These are phyloP conservation scores for Corylus heterophylla DNA, from an alignment of 306 rosid species.

Conservation along the genomic window DNA sequence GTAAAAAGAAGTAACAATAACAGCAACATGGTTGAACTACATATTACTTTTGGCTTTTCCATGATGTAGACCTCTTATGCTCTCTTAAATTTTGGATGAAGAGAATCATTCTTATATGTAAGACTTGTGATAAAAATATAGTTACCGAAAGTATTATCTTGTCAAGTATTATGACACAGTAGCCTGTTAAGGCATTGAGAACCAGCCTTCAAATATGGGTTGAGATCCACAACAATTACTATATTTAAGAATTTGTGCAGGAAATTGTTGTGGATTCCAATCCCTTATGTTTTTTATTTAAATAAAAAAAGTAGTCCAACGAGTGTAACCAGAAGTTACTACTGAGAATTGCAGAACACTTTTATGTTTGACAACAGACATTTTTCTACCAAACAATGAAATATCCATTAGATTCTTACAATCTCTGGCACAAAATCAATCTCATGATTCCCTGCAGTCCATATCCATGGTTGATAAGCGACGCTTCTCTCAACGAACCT, in stretches of 20 bases:
- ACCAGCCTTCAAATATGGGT: background rate
- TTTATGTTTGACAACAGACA: background rate
- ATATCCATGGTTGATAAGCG: conserved; percentile 99
- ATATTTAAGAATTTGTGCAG: no score
- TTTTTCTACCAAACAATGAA: background rate
- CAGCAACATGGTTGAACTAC: background rate
- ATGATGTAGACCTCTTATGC: background rate
- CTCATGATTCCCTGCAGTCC: conserved; percentile 96
- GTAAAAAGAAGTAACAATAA: background rate
- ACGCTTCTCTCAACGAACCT: conserved; percentile 75
- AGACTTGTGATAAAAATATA: background rate
- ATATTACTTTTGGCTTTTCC: background rate
- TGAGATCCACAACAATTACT: no score
- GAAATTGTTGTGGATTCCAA: no score
- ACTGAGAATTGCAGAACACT: background rate
- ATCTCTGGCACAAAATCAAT: conserved; percentile 70
- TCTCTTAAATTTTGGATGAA: background rate
- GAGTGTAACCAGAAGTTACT: background rate
- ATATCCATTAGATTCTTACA: conserved; percentile 38
- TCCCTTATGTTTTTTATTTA: no score
- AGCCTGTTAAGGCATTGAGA: background rate
- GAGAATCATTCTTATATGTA: background rate
- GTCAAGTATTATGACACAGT: background rate
- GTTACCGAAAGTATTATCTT: background rate
- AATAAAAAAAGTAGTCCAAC: background rate